Base-by-base conservation (phyloP, 164 flowering plant species). In the Tetrastigma voinierianum region DNA sequence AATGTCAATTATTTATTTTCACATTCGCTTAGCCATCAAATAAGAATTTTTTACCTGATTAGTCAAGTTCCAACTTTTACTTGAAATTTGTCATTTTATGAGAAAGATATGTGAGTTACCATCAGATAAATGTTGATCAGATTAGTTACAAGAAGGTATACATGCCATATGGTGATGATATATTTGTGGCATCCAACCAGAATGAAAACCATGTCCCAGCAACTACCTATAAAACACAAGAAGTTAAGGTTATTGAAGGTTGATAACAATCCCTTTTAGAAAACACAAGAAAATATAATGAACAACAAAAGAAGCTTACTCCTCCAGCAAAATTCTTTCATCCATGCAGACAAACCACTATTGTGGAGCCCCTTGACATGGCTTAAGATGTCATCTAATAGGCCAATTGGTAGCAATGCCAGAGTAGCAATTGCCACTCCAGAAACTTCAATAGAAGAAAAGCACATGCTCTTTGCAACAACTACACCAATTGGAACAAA, bases 321-420 rank as follows among this genome's bases (percentile, higher is more conserved):
- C n/a, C 97, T 86, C 86, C 63, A 90, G 73, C 5, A 82, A 19
- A 65, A 85, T 8, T 74, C 77, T 86, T 46, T n/a, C n/a, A 80
- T 20, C 81, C 81, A 70, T 44, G 83, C 73, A 47, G 86, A 78
- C 70, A 90, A 72, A 62, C 96, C 90, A 75, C 74, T 47, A 43
- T 74, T 87, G 52, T 72, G 84, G 61, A n/a, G n/a, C n/a, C 82
- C 76, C 65, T 81, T 88, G n/a, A 78, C 32, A 18, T 77, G 61
- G 70, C 82, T 76, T 61, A 83, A 63, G 49, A 78, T 17, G 67
- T 94, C 96, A 80, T 89, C 93, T 66, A 90, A 65, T 16, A 94
- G 75, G 45, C 98, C 98, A 70, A 94, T 82, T 43, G n/a, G 81
- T 81, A 62, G 86, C 86, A 83, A 88, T 52, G 92, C 87, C 51